Percentiles rank a stretch among this genome's conserved stretches.
Conservation (phyloP, 2,329 filamentous ascomycete genomes). For the Neopestalotiopsis rosae region DNA sequence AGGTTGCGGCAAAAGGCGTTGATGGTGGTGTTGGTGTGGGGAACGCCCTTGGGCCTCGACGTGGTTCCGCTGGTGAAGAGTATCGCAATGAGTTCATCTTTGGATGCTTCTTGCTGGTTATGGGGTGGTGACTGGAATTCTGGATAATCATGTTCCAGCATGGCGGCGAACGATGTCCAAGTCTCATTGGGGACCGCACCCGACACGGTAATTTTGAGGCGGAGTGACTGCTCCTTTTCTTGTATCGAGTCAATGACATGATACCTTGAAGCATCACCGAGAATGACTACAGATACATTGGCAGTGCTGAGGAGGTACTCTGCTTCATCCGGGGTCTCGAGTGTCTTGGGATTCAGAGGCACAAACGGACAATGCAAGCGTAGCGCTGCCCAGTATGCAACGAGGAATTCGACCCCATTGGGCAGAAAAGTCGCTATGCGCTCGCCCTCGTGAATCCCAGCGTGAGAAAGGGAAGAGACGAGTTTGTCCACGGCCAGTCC, state of each 20-base stretch:
- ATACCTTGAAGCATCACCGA: not conserved
- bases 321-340: not conserved
- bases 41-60: not conserved
- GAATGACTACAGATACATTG: not conserved
- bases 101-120: not conserved
- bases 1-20: conserved; percentile 16
- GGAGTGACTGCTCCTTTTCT: not conserved
- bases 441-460: not conserved
- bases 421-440: not conserved
- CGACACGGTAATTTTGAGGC: not conserved
- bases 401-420: not conserved
- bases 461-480: not conserved
- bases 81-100: not conserved
- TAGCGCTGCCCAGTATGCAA: not conserved
- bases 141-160: not conserved
- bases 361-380: not conserved
- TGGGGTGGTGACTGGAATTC: not conserved
- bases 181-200: not conserved
- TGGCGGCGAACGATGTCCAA: not conserved
- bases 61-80: conserved; percentile 16
- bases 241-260: not conserved
- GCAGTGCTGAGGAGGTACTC: not conserved
- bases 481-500: not conserved
- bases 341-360: not conserved
- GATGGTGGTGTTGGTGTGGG: conserved; percentile 11